Base-by-base conservation (phyloP, 345 rosid species). In the Dimocarpus longan region DNA sequence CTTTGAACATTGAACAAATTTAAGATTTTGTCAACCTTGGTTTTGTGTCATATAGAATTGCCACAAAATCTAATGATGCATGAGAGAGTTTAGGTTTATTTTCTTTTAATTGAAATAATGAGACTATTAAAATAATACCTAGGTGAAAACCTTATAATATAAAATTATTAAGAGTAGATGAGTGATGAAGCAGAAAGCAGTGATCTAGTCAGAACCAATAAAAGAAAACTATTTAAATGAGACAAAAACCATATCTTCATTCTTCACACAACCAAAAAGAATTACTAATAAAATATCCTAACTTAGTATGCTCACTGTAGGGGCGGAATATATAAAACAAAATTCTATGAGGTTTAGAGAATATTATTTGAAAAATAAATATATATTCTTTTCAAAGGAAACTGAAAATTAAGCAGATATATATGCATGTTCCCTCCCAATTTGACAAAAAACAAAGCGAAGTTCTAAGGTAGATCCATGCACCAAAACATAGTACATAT, bases 231-330 rank as follows among this genome's bases (percentile, higher is more conserved):
- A 76, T 42, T 21, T 78, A 81, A 28, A 82, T 69, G 79, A 86
- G 88, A 83, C 88, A 89, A 85, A 75, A 88, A 79, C 84, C 84
- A 79, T 82, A 86, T 87, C 87, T 67, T 79, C 24, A 8, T 46
- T 32, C 37, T 62, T 63, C 3, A 16, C 18, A 37, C 67, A 72
- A 74, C 82, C 64, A 79, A 82, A 78, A 75, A 77, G 67, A 71
- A 54, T 77, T 75, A 71, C 70, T 50, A 39, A 48, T 66, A 42
- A 26, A 44, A 43, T 54, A 74, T 16, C 72, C 26, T 22, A 43
- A 46, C 46, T 75, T 75, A 32, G 9, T 52, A 10, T 19, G 6
- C 66, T n/a, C 54, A 22, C 64, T 78, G 65, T 8, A 65, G 57
- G 60, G 60, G 56, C 56, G 50, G 79, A 69, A 42, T 11, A 46